Evolutionary conservation across 75 land plant genomes (phyloP).

Genomic region (Selaginella moellendorffii): DNA sequence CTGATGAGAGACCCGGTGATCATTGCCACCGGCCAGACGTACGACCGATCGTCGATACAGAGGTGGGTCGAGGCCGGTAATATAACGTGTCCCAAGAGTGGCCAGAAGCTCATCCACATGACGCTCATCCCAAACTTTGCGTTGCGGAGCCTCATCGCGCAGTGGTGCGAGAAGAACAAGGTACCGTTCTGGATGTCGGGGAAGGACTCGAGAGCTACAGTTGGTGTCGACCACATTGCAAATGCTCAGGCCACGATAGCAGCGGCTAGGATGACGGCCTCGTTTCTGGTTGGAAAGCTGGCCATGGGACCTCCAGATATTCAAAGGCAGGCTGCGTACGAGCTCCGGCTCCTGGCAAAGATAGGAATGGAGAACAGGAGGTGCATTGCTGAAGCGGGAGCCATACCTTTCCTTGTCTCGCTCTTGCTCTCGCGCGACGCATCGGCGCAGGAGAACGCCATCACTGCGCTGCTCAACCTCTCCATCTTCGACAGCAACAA

Average conservation of each 20-base stretch:
- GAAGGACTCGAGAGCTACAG: conserved; percentile 6
- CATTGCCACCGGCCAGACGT: conserved; percentile 87
- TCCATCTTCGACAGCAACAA: conserved; percentile 37
- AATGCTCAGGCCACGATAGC: conserved; percentile 46
- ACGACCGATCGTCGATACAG: conserved; percentile 55
- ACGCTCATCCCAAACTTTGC: conserved; percentile 51
- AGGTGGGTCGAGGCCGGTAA: conserved; percentile 68
- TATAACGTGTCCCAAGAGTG: conserved; percentile 77
- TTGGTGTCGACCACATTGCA: conserved; percentile 11
- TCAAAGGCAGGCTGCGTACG: conserved; percentile 28
- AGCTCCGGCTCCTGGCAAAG: conserved; percentile 48
- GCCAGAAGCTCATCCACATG: conserved; percentile 50
- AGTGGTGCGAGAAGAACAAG: conserved; percentile 57
- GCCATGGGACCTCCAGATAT: conserved; percentile 28
- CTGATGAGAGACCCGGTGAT: conserved; percentile 87
- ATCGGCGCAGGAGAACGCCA: conserved; percentile 41
- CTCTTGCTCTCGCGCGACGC: conserved; percentile 18
- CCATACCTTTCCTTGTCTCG: conserved; percentile 38
- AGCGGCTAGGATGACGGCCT: conserved; percentile 62
- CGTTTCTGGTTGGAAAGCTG: conserved; percentile 55
- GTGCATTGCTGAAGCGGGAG: conserved; percentile 41
- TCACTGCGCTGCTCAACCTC: conserved; percentile 61
- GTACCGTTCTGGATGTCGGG: conserved; percentile 37
- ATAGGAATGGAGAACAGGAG: conserved; percentile 34
- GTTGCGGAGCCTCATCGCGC: conserved; percentile 47